These are phyloP conservation scores for Saturnispora diversa DNA, from an alignment of 805 yeast genomes.

Conservation along the genomic window DNA sequence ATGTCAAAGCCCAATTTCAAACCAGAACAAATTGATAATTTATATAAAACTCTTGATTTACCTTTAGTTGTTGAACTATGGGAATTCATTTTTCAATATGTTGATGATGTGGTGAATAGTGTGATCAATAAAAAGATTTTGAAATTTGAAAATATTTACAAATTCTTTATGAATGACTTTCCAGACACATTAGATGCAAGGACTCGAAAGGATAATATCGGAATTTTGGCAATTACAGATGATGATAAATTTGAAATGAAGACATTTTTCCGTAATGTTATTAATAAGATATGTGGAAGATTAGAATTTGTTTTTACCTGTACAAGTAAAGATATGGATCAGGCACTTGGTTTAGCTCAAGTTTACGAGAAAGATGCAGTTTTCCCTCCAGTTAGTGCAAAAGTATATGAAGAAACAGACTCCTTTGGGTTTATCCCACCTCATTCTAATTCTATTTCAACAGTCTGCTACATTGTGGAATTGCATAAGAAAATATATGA, in stretches of 20 bases:
- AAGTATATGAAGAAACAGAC: conserved; percentile 12
- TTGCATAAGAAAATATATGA: conserved; percentile 36
- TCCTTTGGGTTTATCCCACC: conserved; percentile 57
- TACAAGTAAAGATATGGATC: conserved; percentile 34
- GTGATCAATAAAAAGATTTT: conserved; percentile 34
- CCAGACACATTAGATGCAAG: conserved; percentile 3
- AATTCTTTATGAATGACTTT: conserved; percentile 43
- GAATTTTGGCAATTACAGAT: conserved; percentile 34
- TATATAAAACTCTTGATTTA: conserved; percentile 33
- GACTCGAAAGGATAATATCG: conserved; percentile 24
- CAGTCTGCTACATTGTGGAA: conserved; percentile 43
- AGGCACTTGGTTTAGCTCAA: conserved; percentile 12
- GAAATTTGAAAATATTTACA: conserved; percentile 48
- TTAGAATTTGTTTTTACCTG: conserved; percentile 24
- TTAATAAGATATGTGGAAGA: conserved; percentile 24
- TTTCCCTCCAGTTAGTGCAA: conserved; percentile 8
- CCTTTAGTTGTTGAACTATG: conserved; percentile 52
- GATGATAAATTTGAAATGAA: conserved; percentile 36
- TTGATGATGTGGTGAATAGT: conserved; percentile 28
- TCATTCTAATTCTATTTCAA: conserved; percentile 52
- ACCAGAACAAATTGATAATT: conserved; percentile 29
- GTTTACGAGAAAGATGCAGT: conserved; percentile 8
- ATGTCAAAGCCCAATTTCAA: conserved; percentile 15
- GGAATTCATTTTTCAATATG: conserved; percentile 39
- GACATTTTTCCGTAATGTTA: conserved; percentile 22